Evolutionary conservation across 2,329 filamentous ascomycete genomes (phyloP).

Genomic region (Zymoseptoria pseudotritici): DNA sequence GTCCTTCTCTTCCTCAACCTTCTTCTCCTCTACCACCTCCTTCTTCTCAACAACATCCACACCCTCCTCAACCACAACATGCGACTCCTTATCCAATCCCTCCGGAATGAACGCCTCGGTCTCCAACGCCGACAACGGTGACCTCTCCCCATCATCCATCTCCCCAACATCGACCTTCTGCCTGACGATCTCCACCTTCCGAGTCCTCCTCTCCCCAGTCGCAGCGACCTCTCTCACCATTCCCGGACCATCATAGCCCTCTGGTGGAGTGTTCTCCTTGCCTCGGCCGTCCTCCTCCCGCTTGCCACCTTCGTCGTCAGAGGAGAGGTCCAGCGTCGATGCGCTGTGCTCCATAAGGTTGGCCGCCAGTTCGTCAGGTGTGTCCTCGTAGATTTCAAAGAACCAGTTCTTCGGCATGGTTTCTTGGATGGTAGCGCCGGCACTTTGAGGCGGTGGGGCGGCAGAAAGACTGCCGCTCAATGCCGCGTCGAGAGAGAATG

Average conservation of each 20-base stretch:
- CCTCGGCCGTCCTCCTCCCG: constrained; percentile 54
- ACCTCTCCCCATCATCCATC: constrained; percentile 31
- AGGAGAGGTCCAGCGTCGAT: constrained; percentile 77
- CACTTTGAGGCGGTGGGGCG: constrained; percentile 33
- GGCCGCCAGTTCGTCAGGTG: constrained; percentile 79
- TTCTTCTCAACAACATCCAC: constrained; percentile 2
- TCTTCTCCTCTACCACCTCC: constrained; percentile 1
- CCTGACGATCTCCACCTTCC: constrained; percentile 24
- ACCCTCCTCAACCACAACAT: constrained; percentile 20
- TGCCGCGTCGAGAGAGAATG: constrained; percentile 80
- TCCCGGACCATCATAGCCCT: constrained; percentile 31
- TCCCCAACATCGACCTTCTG: constrained; percentile 23
- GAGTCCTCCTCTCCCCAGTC: constrained; percentile 9
- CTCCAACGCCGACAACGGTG: constrained; percentile 30
- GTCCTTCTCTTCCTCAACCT: constrained; percentile 8
- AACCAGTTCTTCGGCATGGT: constrained; percentile 61
- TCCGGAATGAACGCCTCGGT: constrained; percentile 30
- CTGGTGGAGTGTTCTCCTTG: constrained; percentile 90
- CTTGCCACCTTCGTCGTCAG: constrained; percentile 67
- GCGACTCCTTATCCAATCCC: constrained; percentile 26
- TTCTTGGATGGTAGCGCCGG: constrained; percentile 49
- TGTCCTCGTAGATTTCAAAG: constrained; percentile 93
- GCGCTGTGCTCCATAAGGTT: constrained; percentile 91
- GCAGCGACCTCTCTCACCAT: constrained; percentile 1
- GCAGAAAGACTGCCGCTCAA: constrained; percentile 64